phyloP scores from a whole-genome alignment of 805 yeast species.

The Ogataea populi-albae region DNA sequence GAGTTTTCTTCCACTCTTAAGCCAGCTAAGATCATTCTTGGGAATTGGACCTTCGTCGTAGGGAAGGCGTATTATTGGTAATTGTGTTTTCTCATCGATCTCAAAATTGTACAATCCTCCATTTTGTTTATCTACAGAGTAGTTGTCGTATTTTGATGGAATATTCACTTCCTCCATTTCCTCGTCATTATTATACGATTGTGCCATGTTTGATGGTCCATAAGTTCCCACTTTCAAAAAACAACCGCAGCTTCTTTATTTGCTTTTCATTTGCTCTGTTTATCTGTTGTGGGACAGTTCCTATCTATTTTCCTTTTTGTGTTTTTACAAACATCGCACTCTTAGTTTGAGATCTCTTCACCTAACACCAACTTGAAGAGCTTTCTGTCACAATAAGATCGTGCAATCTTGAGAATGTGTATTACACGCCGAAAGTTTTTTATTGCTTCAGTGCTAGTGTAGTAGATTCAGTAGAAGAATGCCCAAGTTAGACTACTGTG shows the following conservation, averaged over 20 bases:
- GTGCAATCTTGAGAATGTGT: too few relatives aligned
- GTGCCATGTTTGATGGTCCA: not conserved
- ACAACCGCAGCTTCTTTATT: not conserved
- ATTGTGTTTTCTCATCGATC: slow-evolving; percentile 23
- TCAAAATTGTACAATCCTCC: slow-evolving; percentile 20
- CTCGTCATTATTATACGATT: slow-evolving; percentile 10
- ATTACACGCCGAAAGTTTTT: too few relatives aligned
- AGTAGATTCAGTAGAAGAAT: too few relatives aligned
- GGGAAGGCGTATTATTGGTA: slow-evolving; percentile 32
- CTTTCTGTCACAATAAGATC: too few relatives aligned
- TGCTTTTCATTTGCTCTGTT: not conserved
- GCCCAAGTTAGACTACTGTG: too few relatives aligned
- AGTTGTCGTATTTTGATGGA: slow-evolving; percentile 23
- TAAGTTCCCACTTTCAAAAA: not conserved
- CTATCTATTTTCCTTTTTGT: too few relatives aligned
- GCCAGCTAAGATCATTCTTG: slow-evolving; percentile 32
- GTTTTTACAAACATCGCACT: too few relatives aligned
- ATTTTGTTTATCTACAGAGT: slow-evolving; percentile 14
- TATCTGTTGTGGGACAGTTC: too few relatives aligned
- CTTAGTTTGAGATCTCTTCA: too few relatives aligned
- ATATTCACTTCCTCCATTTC: slow-evolving; percentile 13
- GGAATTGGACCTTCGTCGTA: slow-evolving; percentile 35
- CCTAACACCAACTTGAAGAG: too few relatives aligned
- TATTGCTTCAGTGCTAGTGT: too few relatives aligned
- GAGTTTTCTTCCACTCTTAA: slow-evolving; percentile 33